Conservation (phyloP, 2,329 filamentous ascomycete genomes). For the Xylariaceae sp. region DNA sequence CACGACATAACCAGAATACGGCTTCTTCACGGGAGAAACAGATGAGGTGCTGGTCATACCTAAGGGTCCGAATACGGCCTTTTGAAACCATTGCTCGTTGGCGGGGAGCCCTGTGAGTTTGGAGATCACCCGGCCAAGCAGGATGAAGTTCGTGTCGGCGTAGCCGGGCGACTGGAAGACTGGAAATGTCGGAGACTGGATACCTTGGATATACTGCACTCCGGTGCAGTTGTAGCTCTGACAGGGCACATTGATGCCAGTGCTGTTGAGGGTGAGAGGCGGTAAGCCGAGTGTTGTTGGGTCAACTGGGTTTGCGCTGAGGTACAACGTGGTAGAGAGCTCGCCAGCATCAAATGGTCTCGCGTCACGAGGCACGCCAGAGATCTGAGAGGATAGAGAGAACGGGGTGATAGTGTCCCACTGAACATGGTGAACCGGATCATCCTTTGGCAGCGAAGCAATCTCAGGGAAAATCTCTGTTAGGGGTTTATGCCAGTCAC, state of each 20-base stretch:
- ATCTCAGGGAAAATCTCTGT: conserved; percentile 41
- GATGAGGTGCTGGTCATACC: conserved; percentile 29
- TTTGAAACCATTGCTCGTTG: conserved; percentile 28
- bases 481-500: conserved; percentile 44
- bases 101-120: conserved; percentile 26
- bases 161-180: conserved; percentile 34
- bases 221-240: conserved; percentile 24
- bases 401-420: conserved; percentile 45
- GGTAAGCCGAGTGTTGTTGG: conserved; percentile 24
- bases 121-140: conserved; percentile 34
- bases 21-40: conserved; percentile 25
- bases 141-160: conserved; percentile 35
- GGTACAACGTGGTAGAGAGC: conserved; percentile 20
- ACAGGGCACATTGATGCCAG: conserved; percentile 18
- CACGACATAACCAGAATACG: conserved; percentile 31
- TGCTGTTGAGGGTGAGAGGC: conserved; percentile 18
- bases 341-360: conserved; percentile 27
- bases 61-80: conserved; percentile 32
- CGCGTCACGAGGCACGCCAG: conserved; percentile 37
- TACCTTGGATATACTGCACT: conserved; percentile 34
- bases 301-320: conserved; percentile 15
- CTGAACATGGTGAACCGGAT: conserved; percentile 31
- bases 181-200: conserved; percentile 33
- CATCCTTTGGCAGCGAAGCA: conserved; percentile 21
- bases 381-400: conserved; percentile 42